Percentiles rank a stretch among this genome's conserved stretches.
These are phyloP conservation scores for Aspergillus panamensis DNA, from an alignment of 495 filamentous ascomycete species.

Conservation along the genomic window DNA sequence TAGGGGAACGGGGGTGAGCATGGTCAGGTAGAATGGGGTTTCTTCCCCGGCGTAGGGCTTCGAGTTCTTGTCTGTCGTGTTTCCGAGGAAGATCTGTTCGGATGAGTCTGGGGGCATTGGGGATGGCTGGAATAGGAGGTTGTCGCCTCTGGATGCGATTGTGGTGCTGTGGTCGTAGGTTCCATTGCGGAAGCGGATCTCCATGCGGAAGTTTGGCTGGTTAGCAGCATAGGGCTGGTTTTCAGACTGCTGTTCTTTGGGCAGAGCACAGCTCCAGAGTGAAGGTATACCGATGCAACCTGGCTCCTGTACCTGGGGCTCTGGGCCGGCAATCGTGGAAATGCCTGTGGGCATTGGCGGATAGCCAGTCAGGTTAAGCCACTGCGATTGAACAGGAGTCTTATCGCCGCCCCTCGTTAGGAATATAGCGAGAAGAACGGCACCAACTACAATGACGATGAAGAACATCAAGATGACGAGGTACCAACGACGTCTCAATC, in stretches of 20 bases:
- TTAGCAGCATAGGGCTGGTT: slow-evolving; percentile 57
- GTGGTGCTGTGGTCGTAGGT: slow-evolving; percentile 46
- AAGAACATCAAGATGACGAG: slow-evolving; percentile 50
- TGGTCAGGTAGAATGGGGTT: slow-evolving; percentile 51
- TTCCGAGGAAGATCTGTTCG: slow-evolving; percentile 75
- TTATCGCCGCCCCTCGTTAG: slow-evolving; percentile 49
- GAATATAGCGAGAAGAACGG: slow-evolving; percentile 56
- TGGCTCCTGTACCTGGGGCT: slow-evolving; percentile 52
- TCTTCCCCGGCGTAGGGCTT: slow-evolving; percentile 50
- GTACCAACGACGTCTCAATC: slow-evolving; percentile 61
- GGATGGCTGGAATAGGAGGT: slow-evolving; percentile 47
- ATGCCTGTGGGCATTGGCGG: slow-evolving; percentile 83
- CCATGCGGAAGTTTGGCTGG: slow-evolving; percentile 72
- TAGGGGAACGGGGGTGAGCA: slow-evolving; percentile 35
- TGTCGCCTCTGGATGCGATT: slow-evolving; percentile 14
- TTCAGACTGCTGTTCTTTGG: slow-evolving; percentile 64
- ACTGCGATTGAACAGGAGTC: slow-evolving; percentile 52
- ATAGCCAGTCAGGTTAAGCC: slow-evolving; percentile 80
- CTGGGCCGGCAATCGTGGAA: slow-evolving; percentile 66
- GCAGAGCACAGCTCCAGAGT: slow-evolving; percentile 79
- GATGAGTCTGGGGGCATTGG: slow-evolving; percentile 61
- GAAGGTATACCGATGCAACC: slow-evolving; percentile 66
- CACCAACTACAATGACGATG: slow-evolving; percentile 55
- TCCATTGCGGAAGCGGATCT: slow-evolving; percentile 76
- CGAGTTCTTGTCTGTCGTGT: slow-evolving; percentile 73